Conservation (phyloP, 495 filamentous ascomycete species). For the Podospora fimiseda region DNA sequence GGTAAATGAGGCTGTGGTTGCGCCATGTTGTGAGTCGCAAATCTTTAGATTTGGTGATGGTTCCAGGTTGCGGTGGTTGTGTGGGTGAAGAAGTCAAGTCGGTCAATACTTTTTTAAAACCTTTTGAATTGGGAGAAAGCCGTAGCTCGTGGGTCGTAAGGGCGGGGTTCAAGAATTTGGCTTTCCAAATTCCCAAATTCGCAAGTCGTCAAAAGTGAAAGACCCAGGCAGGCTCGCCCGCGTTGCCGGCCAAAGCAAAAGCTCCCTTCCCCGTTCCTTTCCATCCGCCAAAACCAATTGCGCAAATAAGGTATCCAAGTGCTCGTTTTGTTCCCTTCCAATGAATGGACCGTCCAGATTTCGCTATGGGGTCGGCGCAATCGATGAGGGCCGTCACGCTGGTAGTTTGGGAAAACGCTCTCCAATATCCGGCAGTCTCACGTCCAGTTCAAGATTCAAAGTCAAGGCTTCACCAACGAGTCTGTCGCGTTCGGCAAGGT, state of each 20-base stretch:
- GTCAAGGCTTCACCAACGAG: slow-evolving; percentile 10
- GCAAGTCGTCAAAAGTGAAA: background rate
- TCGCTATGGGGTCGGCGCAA: background rate
- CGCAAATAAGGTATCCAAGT: slow-evolving; percentile 1
- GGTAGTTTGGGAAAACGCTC: slow-evolving; percentile 1
- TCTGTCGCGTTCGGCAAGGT: slow-evolving; percentile 16
- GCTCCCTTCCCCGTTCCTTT: slow-evolving; percentile 19
- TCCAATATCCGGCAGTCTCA: background rate
- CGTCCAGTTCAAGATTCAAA: slow-evolving; percentile 13
- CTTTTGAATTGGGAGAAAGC: too few species aligned
- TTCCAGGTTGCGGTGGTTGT: too few species aligned
- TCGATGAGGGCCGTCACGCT: slow-evolving; percentile 6
- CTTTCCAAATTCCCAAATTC: background rate
- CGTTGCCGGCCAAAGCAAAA: slow-evolving; percentile 21
- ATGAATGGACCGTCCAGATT: background rate
- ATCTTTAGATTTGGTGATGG: background rate
- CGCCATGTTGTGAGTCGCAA: slow-evolving; percentile 46
- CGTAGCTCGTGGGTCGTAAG: too few species aligned
- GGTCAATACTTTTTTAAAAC: too few species aligned
- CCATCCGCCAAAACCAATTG: slow-evolving; percentile 5
- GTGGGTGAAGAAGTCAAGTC: too few species aligned
- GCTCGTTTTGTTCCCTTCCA: slow-evolving; percentile 1
- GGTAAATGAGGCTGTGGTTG: slow-evolving; percentile 55
- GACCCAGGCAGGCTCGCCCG: slow-evolving; percentile 21
- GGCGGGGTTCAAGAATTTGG: too few species aligned